Evolutionary conservation across 441 rosid species (phyloP), one percentile per base, ranked within the genome.

Genomic region (Francoa sonchifolia): DNA sequence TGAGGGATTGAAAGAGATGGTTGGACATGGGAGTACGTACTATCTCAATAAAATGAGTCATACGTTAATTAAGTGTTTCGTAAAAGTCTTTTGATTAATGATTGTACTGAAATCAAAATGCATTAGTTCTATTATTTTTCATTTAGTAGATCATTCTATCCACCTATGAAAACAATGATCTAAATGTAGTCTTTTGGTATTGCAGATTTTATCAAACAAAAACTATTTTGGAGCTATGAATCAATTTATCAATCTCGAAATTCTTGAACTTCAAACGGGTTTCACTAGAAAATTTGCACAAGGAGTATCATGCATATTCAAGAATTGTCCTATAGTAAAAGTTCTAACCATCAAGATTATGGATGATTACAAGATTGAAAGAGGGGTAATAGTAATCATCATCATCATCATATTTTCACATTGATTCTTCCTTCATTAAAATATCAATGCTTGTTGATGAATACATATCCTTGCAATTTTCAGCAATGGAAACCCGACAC

Each of bases 401-500:
- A 17, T 10, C n/a, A n/a, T n/a, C n/a, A n/a, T n/a, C n/a, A n/a
- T n/a, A n/a, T n/a, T n/a, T n/a, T n/a, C n/a, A n/a, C n/a, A 41
- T 26, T 22, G 27, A 8, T 20, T 39, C 4, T n/a, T n/a, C n/a
- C n/a, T n/a, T n/a, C n/a, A n/a, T n/a, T n/a, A n/a, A n/a, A n/a
- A n/a, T n/a, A n/a, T n/a, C n/a, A n/a, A n/a, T n/a, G n/a, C n/a
- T n/a, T n/a, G n/a, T n/a, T n/a, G n/a, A n/a, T n/a, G 5, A 10
- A 38, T 3, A 15, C 26, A 7, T 7, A 14, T 33, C n/a, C n/a
- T n/a, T n/a, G n/a, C n/a, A n/a, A n/a, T 37, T 50, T 57, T 46
- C 76, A 86, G 85, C 68, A 62, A 66, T 77, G 77, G 87, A 72
- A 69, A 33, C 71, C 63, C 42, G 84, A 86, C 42, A 54, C 73